Conservation (phyloP, 768 basidiomycete genomes). For the Jaapia argillacea region DNA sequence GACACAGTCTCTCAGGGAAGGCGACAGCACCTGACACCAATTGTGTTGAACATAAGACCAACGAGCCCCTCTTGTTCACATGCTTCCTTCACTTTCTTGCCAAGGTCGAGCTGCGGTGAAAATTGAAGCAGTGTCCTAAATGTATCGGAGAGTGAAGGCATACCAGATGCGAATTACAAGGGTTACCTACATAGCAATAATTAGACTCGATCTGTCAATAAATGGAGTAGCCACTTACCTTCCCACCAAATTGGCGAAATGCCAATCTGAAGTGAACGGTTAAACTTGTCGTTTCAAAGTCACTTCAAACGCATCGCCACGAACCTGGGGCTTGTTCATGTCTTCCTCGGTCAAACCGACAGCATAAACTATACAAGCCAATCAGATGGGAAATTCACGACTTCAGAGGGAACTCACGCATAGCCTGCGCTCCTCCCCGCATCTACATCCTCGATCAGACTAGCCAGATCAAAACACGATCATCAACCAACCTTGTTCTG, state of each 20-base stretch:
- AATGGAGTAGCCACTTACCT: slow-evolving; percentile 33
- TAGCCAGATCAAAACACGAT: not conserved
- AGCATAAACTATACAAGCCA: slow-evolving; percentile 51
- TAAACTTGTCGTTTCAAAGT: not conserved
- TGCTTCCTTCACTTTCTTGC: slow-evolving; percentile 71
- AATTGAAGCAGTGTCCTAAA: not conserved
- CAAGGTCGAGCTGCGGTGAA: slow-evolving; percentile 56
- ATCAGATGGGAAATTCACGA: not conserved
- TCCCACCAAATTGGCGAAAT: slow-evolving; percentile 92
- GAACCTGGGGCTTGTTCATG: slow-evolving; percentile 77
- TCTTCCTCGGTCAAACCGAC: slow-evolving; percentile 70
- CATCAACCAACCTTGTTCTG: slow-evolving; percentile 53
- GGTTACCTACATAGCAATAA: slow-evolving; percentile 45
- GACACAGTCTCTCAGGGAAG: slow-evolving; percentile 1
- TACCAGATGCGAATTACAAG: slow-evolving; percentile 79
- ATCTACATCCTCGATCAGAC: slow-evolving; percentile 21
- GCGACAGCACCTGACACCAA: slow-evolving; percentile 62
- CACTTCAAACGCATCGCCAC: slow-evolving; percentile 1
- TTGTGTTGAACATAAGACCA: slow-evolving; percentile 77
- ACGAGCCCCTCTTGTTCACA: slow-evolving; percentile 75
- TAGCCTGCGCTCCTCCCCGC: slow-evolving; percentile 75
- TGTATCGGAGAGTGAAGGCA: slow-evolving; percentile 17
- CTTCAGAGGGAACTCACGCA: slow-evolving; percentile 44
- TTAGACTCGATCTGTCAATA: slow-evolving; percentile 2
- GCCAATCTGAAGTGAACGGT: slow-evolving; percentile 46